Conservation (phyloP, 176 grass and related monocot species). For the Puccinellia tenuiflora region DNA sequence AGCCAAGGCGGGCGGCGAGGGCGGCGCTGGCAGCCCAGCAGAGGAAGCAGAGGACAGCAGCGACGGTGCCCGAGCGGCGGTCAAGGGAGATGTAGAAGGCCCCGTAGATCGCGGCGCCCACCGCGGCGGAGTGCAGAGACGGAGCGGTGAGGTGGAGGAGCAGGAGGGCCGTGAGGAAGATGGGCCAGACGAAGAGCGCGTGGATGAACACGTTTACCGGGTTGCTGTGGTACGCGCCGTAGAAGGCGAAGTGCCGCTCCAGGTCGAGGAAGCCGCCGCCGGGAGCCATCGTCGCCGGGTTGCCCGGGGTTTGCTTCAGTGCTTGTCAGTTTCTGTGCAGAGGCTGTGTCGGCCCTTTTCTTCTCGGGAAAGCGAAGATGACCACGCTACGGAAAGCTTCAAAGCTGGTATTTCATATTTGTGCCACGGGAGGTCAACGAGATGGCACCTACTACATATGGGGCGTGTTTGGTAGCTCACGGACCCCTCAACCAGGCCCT, state of each 20-base stretch:
- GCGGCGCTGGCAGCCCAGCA: constrained; percentile 55
- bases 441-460: no score
- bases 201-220: constrained; percentile 72
- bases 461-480: no score
- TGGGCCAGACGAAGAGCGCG: constrained; percentile 86
- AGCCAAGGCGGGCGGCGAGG: constrained; percentile 46
- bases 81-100: constrained; percentile 62
- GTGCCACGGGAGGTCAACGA: no score
- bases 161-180: constrained; percentile 60
- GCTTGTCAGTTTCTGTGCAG: background rate
- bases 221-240: constrained; percentile 93
- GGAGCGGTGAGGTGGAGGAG: constrained; percentile 64
- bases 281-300: constrained; percentile 25
- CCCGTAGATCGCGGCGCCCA: constrained; percentile 40
- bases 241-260: constrained; percentile 87
- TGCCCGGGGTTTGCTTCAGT: background rate
- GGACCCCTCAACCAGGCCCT: no score
- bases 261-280: constrained; percentile 47
- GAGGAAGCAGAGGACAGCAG: constrained; percentile 45
- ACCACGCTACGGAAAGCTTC: no score
- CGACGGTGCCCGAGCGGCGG: constrained; percentile 47
- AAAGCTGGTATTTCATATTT: no score
- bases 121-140: constrained; percentile 12
- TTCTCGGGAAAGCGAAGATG: no score
- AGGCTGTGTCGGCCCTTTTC: background rate